Conservation (phyloP, 345 rosid genomes). For the Brassica napus region Da-Ae NC_063446.1:57308001-57308500, state of each 20-base stretch:
- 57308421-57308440: background rate
- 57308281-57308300: background rate
- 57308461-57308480: background rate
- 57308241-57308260: background rate
- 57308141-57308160: background rate
- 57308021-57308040: background rate
- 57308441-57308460: background rate
- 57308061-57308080: background rate
- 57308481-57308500: background rate
- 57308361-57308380: background rate
- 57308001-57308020: background rate
- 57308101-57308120: background rate
- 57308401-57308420: background rate
- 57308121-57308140: conserved; percentile 4
- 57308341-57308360: background rate
- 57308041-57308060: background rate
- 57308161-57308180: conserved; percentile 46
- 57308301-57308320: background rate
- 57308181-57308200: conserved; percentile 83
- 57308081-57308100: background rate
- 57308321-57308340: background rate
- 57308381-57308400: background rate
- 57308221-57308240: conserved; percentile 43
- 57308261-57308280: background rate
- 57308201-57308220: conserved; percentile 90